Percentiles rank a stretch among this genome's conserved stretches.
phyloP scores from a whole-genome alignment of 73 alveolate genomes.

The Tetrahymena borealis region DNA sequence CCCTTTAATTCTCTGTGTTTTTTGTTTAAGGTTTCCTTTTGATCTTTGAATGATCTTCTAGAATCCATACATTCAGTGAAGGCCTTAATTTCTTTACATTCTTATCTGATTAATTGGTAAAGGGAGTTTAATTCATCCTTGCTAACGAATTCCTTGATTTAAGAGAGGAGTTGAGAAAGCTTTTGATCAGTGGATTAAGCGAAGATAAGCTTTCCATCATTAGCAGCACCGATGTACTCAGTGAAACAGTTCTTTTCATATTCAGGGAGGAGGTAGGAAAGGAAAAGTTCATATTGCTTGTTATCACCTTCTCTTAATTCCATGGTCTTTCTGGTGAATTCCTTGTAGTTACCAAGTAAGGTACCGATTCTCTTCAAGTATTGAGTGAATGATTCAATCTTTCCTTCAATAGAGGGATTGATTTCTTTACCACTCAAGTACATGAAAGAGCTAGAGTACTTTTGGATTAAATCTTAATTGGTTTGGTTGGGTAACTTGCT shows the following conservation, averaged over 20 bases:
- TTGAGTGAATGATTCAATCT: not conserved
- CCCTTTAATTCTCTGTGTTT: conserved; percentile 13
- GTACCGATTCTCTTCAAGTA: conserved; percentile 20
- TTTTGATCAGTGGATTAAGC: not conserved
- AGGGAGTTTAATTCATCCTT: not conserved
- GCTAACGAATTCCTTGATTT: not conserved
- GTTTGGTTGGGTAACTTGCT: not conserved
- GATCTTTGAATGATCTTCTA: conserved; percentile 8
- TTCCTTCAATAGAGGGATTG: conserved; percentile 12
- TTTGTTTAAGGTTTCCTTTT: not conserved
- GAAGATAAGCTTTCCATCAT: conserved; percentile 12
- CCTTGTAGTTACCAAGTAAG: not conserved
- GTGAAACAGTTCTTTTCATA: conserved; percentile 44
- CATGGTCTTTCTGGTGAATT: not conserved
- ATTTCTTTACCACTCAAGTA: conserved; percentile 32
- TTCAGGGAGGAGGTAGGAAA: conserved; percentile 33
- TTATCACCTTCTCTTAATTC: not conserved
- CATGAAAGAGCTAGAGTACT: conserved; percentile 15
- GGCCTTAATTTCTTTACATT: not conserved
- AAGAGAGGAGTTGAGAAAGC: not conserved
- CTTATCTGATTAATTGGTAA: not conserved
- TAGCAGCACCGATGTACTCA: conserved; percentile 30
- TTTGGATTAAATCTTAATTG: conserved; percentile 12
- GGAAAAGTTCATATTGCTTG: conserved; percentile 28
- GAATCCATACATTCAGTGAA: not conserved